A percentile compares a stretch with the other conserved stretches of the same genome.
Conservation (phyloP, 2,329 filamentous ascomycete genomes). For the Penicillium occitanis region DNA sequence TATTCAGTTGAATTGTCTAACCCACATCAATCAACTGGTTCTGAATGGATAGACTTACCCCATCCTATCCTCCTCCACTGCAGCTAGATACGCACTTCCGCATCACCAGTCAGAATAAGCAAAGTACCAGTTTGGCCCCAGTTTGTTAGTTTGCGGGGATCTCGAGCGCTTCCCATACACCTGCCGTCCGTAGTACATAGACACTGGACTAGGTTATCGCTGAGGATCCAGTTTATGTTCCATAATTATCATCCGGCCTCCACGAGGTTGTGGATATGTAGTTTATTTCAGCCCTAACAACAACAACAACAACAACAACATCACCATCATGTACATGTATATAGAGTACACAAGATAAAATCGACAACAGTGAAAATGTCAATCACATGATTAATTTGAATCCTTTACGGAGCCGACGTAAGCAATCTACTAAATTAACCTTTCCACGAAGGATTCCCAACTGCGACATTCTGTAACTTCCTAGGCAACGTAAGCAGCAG, state of each 20-base stretch:
- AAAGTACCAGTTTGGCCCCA: neutral
- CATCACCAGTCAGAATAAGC: neutral
- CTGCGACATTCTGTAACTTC: conserved; percentile 6
- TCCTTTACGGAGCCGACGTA: neutral
- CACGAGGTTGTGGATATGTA: conserved; percentile 12
- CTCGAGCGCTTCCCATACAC: neutral
- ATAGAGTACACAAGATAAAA: neutral
- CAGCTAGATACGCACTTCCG: neutral
- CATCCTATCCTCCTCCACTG: neutral
- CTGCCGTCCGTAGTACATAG: neutral
- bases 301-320: neutral
- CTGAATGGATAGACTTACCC: neutral
- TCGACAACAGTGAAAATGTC: neutral
- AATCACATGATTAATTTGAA: neutral
- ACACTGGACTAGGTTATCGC: neutral
- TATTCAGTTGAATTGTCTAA: neutral
- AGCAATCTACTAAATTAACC: neutral
- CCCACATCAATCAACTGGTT: neutral
- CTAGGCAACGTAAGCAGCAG: neutral
- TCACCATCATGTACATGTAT: neutral
- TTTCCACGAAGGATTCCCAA: neutral
- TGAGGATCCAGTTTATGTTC: neutral
- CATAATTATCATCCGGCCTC: neutral
- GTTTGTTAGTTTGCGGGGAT: neutral
- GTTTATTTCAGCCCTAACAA: conserved; percentile 7